Evolutionary conservation across 2,329 filamentous ascomycete species (phyloP), one percentile per base, ranked within the genome.

Genomic region (Intubia oerlemansii): DNA sequence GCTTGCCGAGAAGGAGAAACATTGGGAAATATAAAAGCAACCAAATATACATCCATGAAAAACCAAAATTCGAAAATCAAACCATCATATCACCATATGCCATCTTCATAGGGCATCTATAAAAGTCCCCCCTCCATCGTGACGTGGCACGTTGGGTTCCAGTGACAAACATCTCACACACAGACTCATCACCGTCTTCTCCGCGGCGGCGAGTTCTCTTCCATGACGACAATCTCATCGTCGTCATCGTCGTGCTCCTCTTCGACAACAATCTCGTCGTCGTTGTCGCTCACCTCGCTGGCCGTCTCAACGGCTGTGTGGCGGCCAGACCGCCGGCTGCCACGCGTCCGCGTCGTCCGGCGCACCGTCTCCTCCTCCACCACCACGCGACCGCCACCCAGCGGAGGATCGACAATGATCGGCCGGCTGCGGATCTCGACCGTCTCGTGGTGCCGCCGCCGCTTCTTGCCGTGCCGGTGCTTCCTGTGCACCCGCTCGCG

Each of bases 341-440:
- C 21, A 20, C 14, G 18, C 11, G 31, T 16, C 27, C 28, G 21
- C 9, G 18, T 21, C 5, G 13, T 12, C 13, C 26, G 26, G 9
- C 25, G 32, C 4, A 25, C 20, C 17, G 24, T 28, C n/a, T 34
- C 32, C 19, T 34, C 27, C 24, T 28, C 42, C 9, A 47, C 34
- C 15, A 48, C 35, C 7, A 48, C 34, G 13, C 42, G 31, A 29
- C 44, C 43, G n/a, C n/a, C n/a, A n/a, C n/a, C n/a, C 10, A 37
- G 34, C 17, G 32, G 34, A 30, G 42, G 41, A 26, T 43, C 44
- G 13, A 44, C 40, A 27, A 43, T 37, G 12, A 44, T 34, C 9
- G 41, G 34, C 20, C 34, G 25, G 24, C 29, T 28, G 28, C 39
- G 37, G 10, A 48, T 38, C 40, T 48, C 44, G 11, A 45, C 39